A percentile compares a stretch with the other conserved stretches of the same genome.
These are phyloP conservation scores for Handroanthus guayacan DNA, from an alignment of 257 asterid genomes.

Conservation along the genomic window DNA sequence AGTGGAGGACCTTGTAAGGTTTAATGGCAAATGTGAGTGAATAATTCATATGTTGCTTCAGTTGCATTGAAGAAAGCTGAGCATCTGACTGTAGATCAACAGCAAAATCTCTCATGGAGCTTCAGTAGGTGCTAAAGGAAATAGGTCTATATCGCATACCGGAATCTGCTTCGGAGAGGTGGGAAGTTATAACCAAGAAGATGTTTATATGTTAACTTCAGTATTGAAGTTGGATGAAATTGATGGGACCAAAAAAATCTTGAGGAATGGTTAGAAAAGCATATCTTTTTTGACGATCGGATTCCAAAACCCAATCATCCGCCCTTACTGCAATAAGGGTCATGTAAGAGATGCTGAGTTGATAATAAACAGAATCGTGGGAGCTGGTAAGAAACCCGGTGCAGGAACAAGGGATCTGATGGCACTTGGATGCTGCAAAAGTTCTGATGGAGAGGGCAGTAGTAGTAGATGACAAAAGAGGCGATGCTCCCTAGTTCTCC, in stretches of 20 bases:
- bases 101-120: slow-evolving; percentile 23
- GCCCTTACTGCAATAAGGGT: slow-evolving; percentile 55
- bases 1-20: slow-evolving; percentile 1
- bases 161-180: slow-evolving; percentile 37
- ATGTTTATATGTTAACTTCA: slow-evolving; percentile 39
- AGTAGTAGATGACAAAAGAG: slow-evolving; percentile 36
- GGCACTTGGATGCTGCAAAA: slow-evolving; percentile 48
- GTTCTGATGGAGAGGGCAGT: slow-evolving; percentile 53
- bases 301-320: slow-evolving; percentile 43
- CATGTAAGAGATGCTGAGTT: slow-evolving; percentile 47
- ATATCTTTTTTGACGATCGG: slow-evolving; percentile 36
- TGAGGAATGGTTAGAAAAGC: slow-evolving; percentile 46
- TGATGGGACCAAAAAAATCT: slow-evolving; percentile 50
- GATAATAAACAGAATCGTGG: slow-evolving; percentile 36
- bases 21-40: slow-evolving; percentile 23
- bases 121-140: slow-evolving; percentile 45
- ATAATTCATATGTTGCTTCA: slow-evolving; percentile 42
- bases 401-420: slow-evolving; percentile 52
- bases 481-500: slow-evolving; percentile 27
- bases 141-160: slow-evolving; percentile 48
- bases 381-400: slow-evolving; percentile 40
- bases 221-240: slow-evolving; percentile 56
- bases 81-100: slow-evolving; percentile 28
- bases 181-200: slow-evolving; percentile 35
- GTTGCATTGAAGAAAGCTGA: slow-evolving; percentile 43